phyloP scores from a whole-genome alignment of 148 eudicot species.

The Oxyria digyna region DNA sequence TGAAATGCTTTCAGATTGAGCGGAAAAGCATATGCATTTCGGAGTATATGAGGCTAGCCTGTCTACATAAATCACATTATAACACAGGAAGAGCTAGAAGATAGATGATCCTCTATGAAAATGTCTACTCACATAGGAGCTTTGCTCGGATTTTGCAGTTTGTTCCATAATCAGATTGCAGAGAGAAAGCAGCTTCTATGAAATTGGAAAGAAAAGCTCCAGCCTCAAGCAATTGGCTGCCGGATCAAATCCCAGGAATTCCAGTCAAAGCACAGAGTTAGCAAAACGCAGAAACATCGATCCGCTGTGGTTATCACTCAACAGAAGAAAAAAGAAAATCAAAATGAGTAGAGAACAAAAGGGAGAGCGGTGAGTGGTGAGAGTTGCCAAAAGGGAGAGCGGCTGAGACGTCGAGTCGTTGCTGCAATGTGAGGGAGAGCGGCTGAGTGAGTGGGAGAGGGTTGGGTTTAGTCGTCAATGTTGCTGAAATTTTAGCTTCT shows the following conservation, averaged over 20 bases:
- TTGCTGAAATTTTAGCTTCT: no score
- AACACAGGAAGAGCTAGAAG: neutral
- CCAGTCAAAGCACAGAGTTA: neutral
- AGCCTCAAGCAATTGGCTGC: neutral
- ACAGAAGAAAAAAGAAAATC: neutral
- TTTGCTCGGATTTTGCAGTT: constrained; percentile 3
- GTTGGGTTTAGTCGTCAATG: no score
- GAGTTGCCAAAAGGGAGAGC: no score
- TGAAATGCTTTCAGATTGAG: neutral
- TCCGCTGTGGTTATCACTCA: neutral
- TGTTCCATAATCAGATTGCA: neutral
- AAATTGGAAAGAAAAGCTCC: neutral
- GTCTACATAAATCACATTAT: constrained; percentile 1
- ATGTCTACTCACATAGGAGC: neutral
- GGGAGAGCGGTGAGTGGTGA: no score
- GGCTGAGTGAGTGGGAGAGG: no score
- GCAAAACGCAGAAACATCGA: neutral
- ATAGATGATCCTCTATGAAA: neutral
- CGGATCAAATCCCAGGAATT: neutral
- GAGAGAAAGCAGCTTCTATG: neutral
- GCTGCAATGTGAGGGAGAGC: no score
- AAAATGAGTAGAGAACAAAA: no score
- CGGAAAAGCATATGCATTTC: neutral
- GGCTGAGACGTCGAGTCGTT: no score
- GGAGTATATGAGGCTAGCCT: neutral